Evolutionary conservation across 225 moss, liverwort and hornwort species (phyloP), one percentile per base, ranked within the genome.

Genomic region (Anthoceros angustus): DNA sequence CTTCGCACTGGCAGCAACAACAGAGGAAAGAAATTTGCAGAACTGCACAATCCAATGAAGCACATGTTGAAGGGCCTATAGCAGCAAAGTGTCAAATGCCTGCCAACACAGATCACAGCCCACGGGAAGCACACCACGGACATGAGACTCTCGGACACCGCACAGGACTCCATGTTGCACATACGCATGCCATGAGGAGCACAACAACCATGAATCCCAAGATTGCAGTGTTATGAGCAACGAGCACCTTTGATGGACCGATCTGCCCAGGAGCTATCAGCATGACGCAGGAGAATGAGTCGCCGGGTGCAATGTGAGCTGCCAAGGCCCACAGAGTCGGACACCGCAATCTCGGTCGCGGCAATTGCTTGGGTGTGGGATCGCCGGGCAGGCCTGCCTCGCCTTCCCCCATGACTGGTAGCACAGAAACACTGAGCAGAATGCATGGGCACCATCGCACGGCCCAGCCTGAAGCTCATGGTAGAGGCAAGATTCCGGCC

Each of bases 201-300:
- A 23, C 55, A 55, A 15, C 12, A 7, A 55, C 55, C 7, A 20
- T 32, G 55, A 55, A 8, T 23, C 18, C 18, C 55, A 55, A 55
- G 7, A 55, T 15, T 23, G 3, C 0, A 9, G 26, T n/a, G 46
- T 39, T 11, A 20, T 43, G n/a, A 11, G 46, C 11, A 18, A 11
- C 23, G 4, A 16, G 10, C 41, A 82, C 85, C 85, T 82, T 78
- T 76, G 68, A 85, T 70, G 20, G 85, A 79, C 8, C 77, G 79
- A 65, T 85, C 85, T 2, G 82, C 69, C 85, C 85, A 85, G n/a
- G 85, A 85, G 72, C 85, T 85, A 70, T 82, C 82, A 63, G 85
- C 85, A 77, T 85, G 85, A 32, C 85, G 85, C 63, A 85, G 85
- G 62, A 85, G 72, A 42, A 85, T 82, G 69, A 85, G 76, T n/a